phyloP scores from a whole-genome alignment of 495 filamentous ascomycete species.

The Neurospora tetraspora region DNA sequence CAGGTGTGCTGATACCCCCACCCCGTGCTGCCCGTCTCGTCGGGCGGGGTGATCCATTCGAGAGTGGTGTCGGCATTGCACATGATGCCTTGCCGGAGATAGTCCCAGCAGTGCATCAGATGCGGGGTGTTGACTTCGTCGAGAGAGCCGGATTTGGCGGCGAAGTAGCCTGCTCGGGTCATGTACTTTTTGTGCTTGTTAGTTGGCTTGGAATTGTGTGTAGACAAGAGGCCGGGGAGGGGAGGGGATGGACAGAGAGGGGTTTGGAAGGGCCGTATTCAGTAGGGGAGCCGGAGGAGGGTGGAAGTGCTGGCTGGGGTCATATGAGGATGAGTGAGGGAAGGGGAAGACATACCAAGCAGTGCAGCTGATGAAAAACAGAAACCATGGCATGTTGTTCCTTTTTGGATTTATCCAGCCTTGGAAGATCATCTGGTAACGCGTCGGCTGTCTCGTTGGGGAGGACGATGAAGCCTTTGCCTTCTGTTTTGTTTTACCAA shows the following conservation, averaged over 20 bases:
- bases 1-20: constrained; percentile 1
- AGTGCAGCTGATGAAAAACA: background rate
- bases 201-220: no score
- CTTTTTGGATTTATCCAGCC: background rate
- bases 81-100: constrained; percentile 11
- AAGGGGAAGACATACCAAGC: background rate
- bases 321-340: no score
- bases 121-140: background rate
- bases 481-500: background rate
- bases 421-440: background rate
- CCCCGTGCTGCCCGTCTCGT: background rate
- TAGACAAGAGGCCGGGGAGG: no score
- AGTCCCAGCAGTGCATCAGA: constrained; percentile 16
- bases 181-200: background rate
- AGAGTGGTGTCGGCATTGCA: constrained; percentile 9
- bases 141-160: background rate
- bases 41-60: constrained; percentile 1
- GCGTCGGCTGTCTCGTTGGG: background rate
- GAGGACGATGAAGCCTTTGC: background rate
- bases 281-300: no score
- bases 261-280: no score
- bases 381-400: background rate
- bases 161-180: constrained; percentile 1
- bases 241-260: no score
- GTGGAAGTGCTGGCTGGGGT: no score